phyloP scores from a whole-genome alignment of 805 yeast species.

The Cyberlindnera japonica region DNA sequence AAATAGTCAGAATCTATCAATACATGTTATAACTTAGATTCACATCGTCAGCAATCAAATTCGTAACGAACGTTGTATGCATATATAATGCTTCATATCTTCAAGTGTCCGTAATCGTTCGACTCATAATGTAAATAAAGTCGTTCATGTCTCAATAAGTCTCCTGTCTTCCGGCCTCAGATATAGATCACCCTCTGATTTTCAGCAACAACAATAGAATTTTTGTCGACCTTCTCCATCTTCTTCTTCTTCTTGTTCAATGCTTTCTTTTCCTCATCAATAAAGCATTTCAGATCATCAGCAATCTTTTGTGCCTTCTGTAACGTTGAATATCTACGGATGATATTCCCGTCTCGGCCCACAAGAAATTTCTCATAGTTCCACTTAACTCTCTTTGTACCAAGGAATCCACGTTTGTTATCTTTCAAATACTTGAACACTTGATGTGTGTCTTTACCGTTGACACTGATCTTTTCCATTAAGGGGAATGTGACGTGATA shows the following conservation, averaged over 20 bases:
- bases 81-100: no score
- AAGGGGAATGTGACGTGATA: conserved; percentile 83
- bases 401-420: conserved; percentile 50
- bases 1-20: no score
- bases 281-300: background rate
- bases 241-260: conserved; percentile 2
- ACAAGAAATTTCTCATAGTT: conserved; percentile 70
- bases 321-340: conserved; percentile 50
- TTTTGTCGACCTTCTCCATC: conserved; percentile 2
- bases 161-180: background rate
- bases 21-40: no score
- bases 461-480: conserved; percentile 72
- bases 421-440: conserved; percentile 70
- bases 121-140: no score
- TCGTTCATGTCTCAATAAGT: no score
- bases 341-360: conserved; percentile 52
- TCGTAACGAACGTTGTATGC: no score
- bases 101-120: no score
- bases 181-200: conserved; percentile 12
- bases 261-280: background rate
- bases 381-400: conserved; percentile 66
- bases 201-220: conserved; percentile 5
- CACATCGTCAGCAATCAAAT: no score
- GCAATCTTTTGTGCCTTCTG: conserved; percentile 32
- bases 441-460: conserved; percentile 66